Evolutionary conservation across 1,284 basidiomycete species (phyloP), one percentile per base, ranked within the genome.

Genomic region (Trametes hirsuta): DNA sequence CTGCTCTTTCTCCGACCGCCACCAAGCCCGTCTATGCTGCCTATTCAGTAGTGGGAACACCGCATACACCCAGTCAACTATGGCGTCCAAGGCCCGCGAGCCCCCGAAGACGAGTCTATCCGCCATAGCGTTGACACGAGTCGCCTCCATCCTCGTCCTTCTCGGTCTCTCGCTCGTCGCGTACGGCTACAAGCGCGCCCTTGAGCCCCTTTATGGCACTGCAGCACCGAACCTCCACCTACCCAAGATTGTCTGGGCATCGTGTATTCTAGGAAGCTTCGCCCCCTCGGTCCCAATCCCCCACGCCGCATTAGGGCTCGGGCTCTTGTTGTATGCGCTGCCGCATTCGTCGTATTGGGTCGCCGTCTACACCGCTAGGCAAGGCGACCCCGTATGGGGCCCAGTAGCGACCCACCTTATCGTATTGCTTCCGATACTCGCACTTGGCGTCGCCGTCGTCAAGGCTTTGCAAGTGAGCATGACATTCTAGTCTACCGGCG

Each of bases 311-410:
- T 66, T 84, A 11, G 72, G 74, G 44, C 74, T 81, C 12, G 83
- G 81, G 18, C 55, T 78, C 2, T 68, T 83, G 34, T 71, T 88
- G n/a, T 77, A 80, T 57, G 68, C 79, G 36, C 79, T 87, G 42
- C 87, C 91, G 1, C 79, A 83, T 62, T 78, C 84, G 12, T 82
- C 84, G 10, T 89, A 90, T 66, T 88, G 84, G 81, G 73, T 82
- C 24, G 81, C 85, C 24, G 80, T 82, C 21, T 81, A 79, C 73
- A 84, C 85, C 12, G 81, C 82, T 21, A 79, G 85, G 61, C 71
- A 74, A 63, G 76, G 76, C 35, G 77, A 83, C 63, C 79, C 84
- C 14, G 58, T 84, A n/a, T 73, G 79, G 68, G 90, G 89, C 0
- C 81, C 89, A 21, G 75, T 83, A 12, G 64, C 81, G 8, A 83